Evolutionary conservation across 2,329 filamentous ascomycete genomes (phyloP).

Genomic region (Endoconidiophora laricicola): DNA sequence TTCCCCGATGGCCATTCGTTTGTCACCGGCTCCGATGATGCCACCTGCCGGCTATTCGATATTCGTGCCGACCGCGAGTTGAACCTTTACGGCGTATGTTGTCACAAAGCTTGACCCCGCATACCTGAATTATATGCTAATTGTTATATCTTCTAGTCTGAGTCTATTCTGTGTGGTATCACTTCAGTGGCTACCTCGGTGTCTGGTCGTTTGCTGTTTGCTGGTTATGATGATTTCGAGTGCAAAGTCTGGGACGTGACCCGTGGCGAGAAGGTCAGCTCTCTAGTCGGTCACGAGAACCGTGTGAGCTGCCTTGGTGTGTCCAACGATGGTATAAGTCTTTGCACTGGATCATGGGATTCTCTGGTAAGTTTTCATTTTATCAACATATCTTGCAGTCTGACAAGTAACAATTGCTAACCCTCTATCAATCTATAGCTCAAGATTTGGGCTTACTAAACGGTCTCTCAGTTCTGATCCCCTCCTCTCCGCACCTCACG

Average conservation of each 20-base stretch:
- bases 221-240: conserved; percentile 97
- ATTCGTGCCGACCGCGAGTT: conserved; percentile 80
- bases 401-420: conserved; percentile 20
- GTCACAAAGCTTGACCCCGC: background rate
- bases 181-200: conserved; percentile 97
- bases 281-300: conserved; percentile 93
- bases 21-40: conserved; percentile 93
- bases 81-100: conserved; percentile 47
- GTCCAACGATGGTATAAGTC: conserved; percentile 96
- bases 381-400: conserved; percentile 31
- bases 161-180: conserved; percentile 93
- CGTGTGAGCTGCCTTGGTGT: conserved; percentile 96
- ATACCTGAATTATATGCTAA: background rate
- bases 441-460: conserved; percentile 74
- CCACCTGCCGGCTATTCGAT: conserved; percentile 92
- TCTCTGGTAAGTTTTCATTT: conserved; percentile 58
- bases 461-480: background rate
- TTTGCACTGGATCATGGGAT: conserved; percentile 99
- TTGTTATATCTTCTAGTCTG: conserved; percentile 44
- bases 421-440: conserved; percentile 33
- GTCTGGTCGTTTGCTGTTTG: conserved; percentile 85
- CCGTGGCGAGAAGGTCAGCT: conserved; percentile 91
- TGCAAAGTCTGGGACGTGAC: conserved; percentile 99
- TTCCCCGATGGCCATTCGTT: conserved; percentile 98
- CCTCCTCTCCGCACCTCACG: background rate